These are phyloP conservation scores for Pseudomicrostroma phylloplanum DNA, from an alignment of 1,284 basidiomycete species.

Conservation along the genomic window DNA sequence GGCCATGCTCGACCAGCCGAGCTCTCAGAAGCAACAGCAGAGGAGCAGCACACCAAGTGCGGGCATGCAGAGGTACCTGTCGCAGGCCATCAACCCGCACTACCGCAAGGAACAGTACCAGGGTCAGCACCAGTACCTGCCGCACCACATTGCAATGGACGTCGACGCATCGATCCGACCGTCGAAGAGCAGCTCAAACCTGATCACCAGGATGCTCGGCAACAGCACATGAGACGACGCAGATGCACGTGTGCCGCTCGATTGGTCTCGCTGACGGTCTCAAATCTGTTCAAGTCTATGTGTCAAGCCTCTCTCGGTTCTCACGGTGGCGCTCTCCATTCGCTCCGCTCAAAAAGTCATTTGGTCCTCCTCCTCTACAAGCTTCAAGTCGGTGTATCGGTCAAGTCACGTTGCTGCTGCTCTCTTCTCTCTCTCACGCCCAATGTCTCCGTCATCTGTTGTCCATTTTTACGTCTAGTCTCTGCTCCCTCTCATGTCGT, in stretches of 20 bases:
- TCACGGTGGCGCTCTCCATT: too few relatives aligned
- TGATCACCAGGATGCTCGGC: constrained; percentile 37
- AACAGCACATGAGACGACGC: neutral
- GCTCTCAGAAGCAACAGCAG: constrained; percentile 1
- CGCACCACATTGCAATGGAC: constrained; percentile 16
- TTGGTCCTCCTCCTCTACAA: too few relatives aligned
- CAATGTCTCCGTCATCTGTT: too few relatives aligned
- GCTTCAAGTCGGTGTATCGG: too few relatives aligned
- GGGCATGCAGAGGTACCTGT: constrained; percentile 37
- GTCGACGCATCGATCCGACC: neutral
- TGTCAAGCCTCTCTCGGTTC: too few relatives aligned
- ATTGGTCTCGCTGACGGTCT: too few relatives aligned
- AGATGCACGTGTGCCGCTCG: neutral
- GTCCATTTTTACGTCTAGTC: too few relatives aligned
- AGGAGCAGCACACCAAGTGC: constrained; percentile 21
- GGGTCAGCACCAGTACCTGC: constrained; percentile 28
- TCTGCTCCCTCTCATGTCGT: too few relatives aligned
- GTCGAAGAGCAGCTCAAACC: constrained; percentile 31
- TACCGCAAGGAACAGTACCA: constrained; percentile 34
- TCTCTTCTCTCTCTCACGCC: too few relatives aligned
- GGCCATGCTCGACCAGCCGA: neutral
- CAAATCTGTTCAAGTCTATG: too few relatives aligned
- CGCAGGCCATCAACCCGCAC: constrained; percentile 22
- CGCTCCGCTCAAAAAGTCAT: too few relatives aligned
- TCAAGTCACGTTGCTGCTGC: too few relatives aligned